These are phyloP conservation scores for Trametes cingulata DNA, from an alignment of 768 basidiomycete genomes.

Conservation along the genomic window DNA sequence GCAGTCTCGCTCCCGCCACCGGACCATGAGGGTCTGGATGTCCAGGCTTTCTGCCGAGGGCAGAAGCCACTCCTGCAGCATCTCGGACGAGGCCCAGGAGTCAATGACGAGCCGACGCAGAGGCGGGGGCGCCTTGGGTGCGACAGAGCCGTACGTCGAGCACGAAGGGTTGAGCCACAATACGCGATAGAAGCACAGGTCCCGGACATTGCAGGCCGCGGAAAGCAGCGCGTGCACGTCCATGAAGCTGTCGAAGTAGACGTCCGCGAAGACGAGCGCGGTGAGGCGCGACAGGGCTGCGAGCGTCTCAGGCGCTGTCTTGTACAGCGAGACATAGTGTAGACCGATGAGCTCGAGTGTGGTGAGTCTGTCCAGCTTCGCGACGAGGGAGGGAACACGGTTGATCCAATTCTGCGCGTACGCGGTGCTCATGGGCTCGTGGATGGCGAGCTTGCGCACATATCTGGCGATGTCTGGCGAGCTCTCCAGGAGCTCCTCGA, in stretches of 20 bases:
- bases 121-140: background rate
- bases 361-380: slow-evolving; percentile 1
- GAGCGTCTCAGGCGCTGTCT: slow-evolving; percentile 3
- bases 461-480: slow-evolving; percentile 20
- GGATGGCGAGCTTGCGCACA: slow-evolving; percentile 26
- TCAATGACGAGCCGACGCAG: slow-evolving; percentile 19
- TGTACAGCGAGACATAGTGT: slow-evolving; percentile 16
- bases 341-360: slow-evolving; percentile 17
- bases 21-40: slow-evolving; percentile 12
- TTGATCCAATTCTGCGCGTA: slow-evolving; percentile 19
- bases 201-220: slow-evolving; percentile 8
- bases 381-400: slow-evolving; percentile 17
- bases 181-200: slow-evolving; percentile 19
- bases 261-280: slow-evolving; percentile 20
- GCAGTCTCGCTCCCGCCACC: slow-evolving; percentile 17
- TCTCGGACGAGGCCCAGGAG: slow-evolving; percentile 17
- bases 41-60: slow-evolving; percentile 3
- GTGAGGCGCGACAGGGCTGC: slow-evolving; percentile 7
- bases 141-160: background rate
- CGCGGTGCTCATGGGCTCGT: slow-evolving; percentile 10
- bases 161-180: slow-evolving; percentile 12
- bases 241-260: slow-evolving; percentile 18
- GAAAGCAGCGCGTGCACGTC: slow-evolving; percentile 17
- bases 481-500: slow-evolving; percentile 21
- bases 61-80: slow-evolving; percentile 16